Base-by-base conservation (phyloP, 2,329 filamentous ascomycete genomes). In the Cercospora sojina region DNA sequence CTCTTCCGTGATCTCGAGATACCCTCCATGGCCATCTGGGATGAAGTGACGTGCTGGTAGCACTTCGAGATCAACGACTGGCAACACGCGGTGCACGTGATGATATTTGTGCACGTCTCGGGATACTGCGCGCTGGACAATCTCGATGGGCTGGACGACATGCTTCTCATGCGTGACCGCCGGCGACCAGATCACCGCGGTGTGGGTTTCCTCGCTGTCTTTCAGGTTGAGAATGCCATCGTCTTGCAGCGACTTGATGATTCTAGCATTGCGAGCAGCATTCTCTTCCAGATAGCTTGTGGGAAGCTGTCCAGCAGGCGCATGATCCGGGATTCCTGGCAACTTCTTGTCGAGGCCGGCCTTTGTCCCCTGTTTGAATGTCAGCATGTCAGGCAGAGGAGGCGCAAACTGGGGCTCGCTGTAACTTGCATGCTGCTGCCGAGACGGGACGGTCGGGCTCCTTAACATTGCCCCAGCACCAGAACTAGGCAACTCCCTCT, bases 61-160 rank as follows among this genome's bases (percentile, higher is more conserved):
- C 6, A 86, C 78, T 70, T 86, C 81, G 10, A 82, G 80, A 58
- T 86, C 82, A 31, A 82, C 77, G n/a, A 86, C 78, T 1, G 84
- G 84, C 31, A 83, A 80, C n/a, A 84, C 78, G 20, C 81, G 80
- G 64, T 86, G 83, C 65, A 81, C 81, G 38, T 83, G 74, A 64
- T 85, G 81, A 71, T 86, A 80, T 35, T 81, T 82, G 75, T 86
- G 84, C 35, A 85, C 83, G 66, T 86, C 84, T 35, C 83, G 82
- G 10, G 80, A 80, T 51, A 85, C 80, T n/a, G 73, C 71, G 12
- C 53, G 58, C 51, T 63, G 57, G 5, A 63, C 49, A 18, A 67
- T 57, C 41, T 67, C 62, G 31, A 64, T 51, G 12, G 65, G 65
- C 32, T 64, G 65, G 35, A 67, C 49, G 3, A 64, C 53, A 55